Percentiles rank a stretch among this genome's conserved stretches.
Conservation (phyloP, 345 rosid species). For the Abelmoschus esculentus region DNA sequence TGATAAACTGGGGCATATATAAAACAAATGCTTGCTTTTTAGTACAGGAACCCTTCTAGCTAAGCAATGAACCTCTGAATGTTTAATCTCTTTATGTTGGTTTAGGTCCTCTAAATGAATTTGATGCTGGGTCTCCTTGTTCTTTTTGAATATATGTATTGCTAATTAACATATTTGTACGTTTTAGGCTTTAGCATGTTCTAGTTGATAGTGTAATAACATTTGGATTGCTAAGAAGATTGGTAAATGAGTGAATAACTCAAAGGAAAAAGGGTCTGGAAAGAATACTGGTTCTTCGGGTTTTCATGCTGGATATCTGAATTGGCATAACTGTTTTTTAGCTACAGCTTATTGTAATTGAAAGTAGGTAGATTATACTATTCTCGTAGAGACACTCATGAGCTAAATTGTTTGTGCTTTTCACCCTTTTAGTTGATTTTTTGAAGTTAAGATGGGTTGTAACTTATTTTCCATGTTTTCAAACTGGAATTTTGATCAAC, state of each 20-base stretch:
- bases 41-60: background rate
- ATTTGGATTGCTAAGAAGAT: background rate
- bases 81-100: background rate
- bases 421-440: background rate
- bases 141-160: background rate
- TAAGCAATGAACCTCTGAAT: background rate
- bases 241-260: background rate
- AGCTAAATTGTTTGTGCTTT: background rate
- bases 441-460: background rate
- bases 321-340: background rate
- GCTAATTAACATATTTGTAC: no score
- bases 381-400: background rate
- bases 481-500: background rate
- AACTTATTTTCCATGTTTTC: background rate
- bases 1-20: background rate
- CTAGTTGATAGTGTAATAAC: background rate
- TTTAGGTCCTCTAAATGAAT: background rate
- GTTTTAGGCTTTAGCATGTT: background rate
- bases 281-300: background rate
- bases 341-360: background rate
- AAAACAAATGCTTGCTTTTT: background rate
- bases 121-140: background rate
- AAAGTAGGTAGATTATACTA: background rate
- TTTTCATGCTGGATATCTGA: background rate
- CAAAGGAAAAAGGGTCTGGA: background rate